Base-by-base conservation (phyloP, 345 rosid species). In the Gossypioides kirkii region DNA sequence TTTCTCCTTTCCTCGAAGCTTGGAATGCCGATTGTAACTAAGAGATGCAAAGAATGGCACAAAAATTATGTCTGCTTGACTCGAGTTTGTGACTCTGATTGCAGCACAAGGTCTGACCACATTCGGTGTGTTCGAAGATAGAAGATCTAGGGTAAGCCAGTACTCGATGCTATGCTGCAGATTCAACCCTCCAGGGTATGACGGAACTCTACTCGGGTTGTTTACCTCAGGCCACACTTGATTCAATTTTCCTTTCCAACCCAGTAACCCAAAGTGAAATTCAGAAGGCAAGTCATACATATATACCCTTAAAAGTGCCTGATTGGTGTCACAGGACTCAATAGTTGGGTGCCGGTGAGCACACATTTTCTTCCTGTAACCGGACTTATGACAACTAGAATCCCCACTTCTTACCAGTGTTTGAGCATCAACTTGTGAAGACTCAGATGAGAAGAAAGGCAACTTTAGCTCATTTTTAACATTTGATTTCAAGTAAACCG, bases 141-240 rank as follows among this genome's bases (percentile, higher is more conserved):
- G 88, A 49, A 94, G 81, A 81, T 94, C 97, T 69, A 92, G 93
- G 65, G 97, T 88, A 60, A 94, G 83, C 97, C 98, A 94, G 74
- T 94, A 94, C 84, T 94, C 97, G 26, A 89, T 86, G 81, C 97
- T 92, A 32, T 94, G 98, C 80, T 94, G 98, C 53, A 91, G 73
- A 74, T 90, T 90, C 80, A 92, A 86, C 63, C 97, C 95, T 69
- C 98, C 97, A 5, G 93, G 92, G 71, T 93, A 91, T 18, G 80
- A 69, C 28, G 93, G 94, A 64, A 91, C 55, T 55, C 49, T 68
- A 72, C 74, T 82, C 4, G 58, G 75, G 60, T 81, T 74, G n/a
- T 81, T 73, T 10, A 89, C 84, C 74, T 80, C 58, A 6, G 98
- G 98, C 97, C 97, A 93, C 32, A 78, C 77, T 77, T 78, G 81